Percentiles rank a stretch among this genome's conserved stretches.
These are phyloP conservation scores for Leptographium galeiforme DNA, from an alignment of 2,329 filamentous ascomycete species.

Conservation along the genomic window DNA sequence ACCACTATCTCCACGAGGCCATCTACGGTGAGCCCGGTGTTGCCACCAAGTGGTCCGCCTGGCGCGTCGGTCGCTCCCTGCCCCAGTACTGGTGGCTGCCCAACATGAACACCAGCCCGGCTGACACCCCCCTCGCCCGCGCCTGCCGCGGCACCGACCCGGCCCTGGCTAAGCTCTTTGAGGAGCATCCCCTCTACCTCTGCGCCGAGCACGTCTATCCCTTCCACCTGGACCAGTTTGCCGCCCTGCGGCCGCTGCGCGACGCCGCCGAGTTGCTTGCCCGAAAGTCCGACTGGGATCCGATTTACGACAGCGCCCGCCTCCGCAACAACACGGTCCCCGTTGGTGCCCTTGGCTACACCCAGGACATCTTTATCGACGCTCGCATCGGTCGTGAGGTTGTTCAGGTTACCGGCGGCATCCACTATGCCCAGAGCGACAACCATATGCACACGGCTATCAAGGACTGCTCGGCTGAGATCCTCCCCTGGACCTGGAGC, in stretches of 20 bases:
- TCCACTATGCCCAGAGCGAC: not conserved
- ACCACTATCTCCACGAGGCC: constrained; percentile 13
- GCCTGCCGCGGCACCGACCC: not conserved
- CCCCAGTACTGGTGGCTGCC: constrained; percentile 9
- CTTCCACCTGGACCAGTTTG: constrained; percentile 12
- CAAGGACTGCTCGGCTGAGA: constrained; percentile 1
- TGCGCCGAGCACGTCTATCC: constrained; percentile 14
- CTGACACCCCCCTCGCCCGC: not conserved
- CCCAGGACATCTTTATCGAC: constrained; percentile 10
- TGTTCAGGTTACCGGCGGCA: not conserved
- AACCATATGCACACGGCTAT: constrained; percentile 8
- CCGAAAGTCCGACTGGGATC: constrained; percentile 2
- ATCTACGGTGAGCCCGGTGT: constrained; percentile 8
- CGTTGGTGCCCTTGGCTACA: constrained; percentile 7
- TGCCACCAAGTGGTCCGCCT: constrained; percentile 9
- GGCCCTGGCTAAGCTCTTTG: not conserved
- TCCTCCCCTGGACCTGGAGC: not conserved
- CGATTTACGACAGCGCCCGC: constrained; percentile 4
- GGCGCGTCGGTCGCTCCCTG: not conserved
- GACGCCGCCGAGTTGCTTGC: constrained; percentile 6
- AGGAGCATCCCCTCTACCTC: constrained; percentile 8
- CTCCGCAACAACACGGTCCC: constrained; percentile 9
- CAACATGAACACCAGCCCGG: not conserved
- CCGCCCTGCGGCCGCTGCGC: constrained; percentile 4
- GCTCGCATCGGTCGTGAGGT: not conserved